Evolutionary conservation across 257 asterid species (phyloP).

Genomic region (Solanum appendiculatum): DNA sequence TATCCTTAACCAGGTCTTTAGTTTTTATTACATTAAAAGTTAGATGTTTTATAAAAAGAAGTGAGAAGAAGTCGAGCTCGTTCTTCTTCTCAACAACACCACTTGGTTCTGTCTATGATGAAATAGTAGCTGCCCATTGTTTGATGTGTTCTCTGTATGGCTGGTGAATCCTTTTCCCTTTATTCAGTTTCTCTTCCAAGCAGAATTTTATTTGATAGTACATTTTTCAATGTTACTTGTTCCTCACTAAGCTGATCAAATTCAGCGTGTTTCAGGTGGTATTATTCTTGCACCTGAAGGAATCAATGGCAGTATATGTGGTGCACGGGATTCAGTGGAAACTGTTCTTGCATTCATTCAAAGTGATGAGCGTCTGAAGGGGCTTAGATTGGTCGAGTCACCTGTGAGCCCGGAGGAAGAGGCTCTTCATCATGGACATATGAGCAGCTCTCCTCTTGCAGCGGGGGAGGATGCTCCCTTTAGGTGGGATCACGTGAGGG

Average conservation of each 20-base stretch:
- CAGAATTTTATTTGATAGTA: background rate
- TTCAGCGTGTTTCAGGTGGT: slow-evolving; percentile 98
- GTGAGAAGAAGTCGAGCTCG: background rate
- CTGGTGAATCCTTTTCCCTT: background rate
- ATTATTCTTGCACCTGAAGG: slow-evolving; percentile 98
- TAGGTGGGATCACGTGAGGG: slow-evolving; percentile 97
- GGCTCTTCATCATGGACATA: slow-evolving; percentile 94
- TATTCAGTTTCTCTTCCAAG: background rate
- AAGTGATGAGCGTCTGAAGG: slow-evolving; percentile 57
- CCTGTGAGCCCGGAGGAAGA: slow-evolving; percentile 98
- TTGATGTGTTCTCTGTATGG: background rate
- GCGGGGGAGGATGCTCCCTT: slow-evolving; percentile 99
- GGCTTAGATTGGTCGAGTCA: slow-evolving; percentile 71
- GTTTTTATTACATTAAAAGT: background rate
- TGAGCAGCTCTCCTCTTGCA: slow-evolving; percentile 80
- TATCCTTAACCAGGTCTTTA: background rate
- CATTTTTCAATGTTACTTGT: background rate
- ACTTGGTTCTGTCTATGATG: background rate
- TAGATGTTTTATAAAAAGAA: background rate
- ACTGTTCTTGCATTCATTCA: slow-evolving; percentile 67
- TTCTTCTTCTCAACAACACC: background rate
- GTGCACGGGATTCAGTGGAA: slow-evolving; percentile 61
- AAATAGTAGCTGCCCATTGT: background rate
- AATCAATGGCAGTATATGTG: slow-evolving; percentile 93
- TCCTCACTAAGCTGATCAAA: slow-evolving; percentile 68